A percentile compares a stretch with the other conserved stretches of the same genome.
Evolutionary conservation across 2,329 filamentous ascomycete genomes (phyloP).

Genomic region (Fusarium dlaminii): DNA sequence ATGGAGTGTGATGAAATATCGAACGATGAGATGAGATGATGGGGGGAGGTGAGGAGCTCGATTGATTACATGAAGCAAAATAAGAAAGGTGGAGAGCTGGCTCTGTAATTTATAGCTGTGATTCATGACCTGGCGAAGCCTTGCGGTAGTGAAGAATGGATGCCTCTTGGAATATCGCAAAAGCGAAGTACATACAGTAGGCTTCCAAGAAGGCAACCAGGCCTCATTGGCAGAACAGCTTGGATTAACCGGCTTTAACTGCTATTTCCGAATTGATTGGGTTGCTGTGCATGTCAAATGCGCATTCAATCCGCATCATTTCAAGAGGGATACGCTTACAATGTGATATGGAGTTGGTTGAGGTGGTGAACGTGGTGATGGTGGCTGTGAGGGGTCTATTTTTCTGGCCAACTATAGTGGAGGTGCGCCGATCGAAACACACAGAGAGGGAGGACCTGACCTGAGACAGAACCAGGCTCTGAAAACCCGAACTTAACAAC

Average conservation of each 20-base stretch:
- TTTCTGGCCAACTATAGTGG: conserved; percentile 19
- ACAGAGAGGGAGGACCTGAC: neutral
- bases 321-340: neutral
- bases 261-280: neutral
- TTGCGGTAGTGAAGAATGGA: neutral
- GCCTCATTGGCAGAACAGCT: neutral
- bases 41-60: neutral
- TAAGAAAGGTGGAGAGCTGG: neutral
- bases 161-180: conserved; percentile 10
- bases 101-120: conserved; percentile 3
- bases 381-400: conserved; percentile 25
- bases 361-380: neutral
- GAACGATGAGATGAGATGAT: neutral
- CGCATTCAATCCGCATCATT: neutral
- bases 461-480: neutral
- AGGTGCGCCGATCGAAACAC: conserved; percentile 6
- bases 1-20: neutral
- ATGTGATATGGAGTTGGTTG: neutral
- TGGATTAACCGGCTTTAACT: neutral
- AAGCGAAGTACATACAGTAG: conserved; percentile 24
- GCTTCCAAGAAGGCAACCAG: neutral
- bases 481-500: conserved; percentile 10
- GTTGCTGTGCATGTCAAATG: neutral
- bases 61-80: neutral
- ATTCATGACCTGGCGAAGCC: neutral